Conservation (phyloP, 2,329 filamentous ascomycete genomes). For the Aspergillus glaucus region DNA sequence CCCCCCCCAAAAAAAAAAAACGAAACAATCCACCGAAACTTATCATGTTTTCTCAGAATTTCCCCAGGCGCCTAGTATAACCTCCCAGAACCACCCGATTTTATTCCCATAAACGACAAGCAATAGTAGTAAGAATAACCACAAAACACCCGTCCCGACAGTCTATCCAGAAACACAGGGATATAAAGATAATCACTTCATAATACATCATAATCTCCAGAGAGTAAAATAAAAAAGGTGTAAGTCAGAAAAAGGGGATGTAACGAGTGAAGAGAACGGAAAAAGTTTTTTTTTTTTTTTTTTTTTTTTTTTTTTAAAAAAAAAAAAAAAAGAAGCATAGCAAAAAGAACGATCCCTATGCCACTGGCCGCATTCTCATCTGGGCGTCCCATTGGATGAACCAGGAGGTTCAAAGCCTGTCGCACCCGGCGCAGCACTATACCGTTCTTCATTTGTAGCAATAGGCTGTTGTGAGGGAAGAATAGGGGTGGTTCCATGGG, state of each 20-base stretch:
- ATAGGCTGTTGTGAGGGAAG: conserved; percentile 28
- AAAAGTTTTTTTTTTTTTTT: too few species aligned
- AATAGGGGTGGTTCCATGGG: conserved; percentile 27
- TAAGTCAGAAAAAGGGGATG: conserved; percentile 8
- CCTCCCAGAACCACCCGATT: conserved; percentile 15
- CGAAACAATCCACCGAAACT: conserved; percentile 19
- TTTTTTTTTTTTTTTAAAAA: too few species aligned
- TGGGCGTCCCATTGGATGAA: conserved; percentile 28
- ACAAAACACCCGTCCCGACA: conserved; percentile 20
- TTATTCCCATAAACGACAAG: conserved; percentile 15
- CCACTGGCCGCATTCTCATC: conserved; percentile 13
- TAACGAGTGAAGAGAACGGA: conserved; percentile 2
- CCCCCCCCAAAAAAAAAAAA: not conserved
- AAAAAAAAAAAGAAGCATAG: conserved; percentile 7
- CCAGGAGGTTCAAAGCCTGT: conserved; percentile 24
- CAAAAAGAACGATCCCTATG: conserved; percentile 2
- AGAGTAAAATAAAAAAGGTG: conserved; percentile 4
- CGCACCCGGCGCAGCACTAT: conserved; percentile 20
- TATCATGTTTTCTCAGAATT: conserved; percentile 18
- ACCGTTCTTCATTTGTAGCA: conserved; percentile 26
- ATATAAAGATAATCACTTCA: conserved; percentile 10
- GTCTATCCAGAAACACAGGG: conserved; percentile 28
- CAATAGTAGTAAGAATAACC: not conserved
- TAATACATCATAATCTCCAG: conserved; percentile 4
- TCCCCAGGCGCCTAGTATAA: conserved; percentile 22